Percentiles rank a stretch among this genome's conserved stretches.
Conservation (phyloP, 1,284 basidiomycete species). For the Boletus semigastroideus region DNA sequence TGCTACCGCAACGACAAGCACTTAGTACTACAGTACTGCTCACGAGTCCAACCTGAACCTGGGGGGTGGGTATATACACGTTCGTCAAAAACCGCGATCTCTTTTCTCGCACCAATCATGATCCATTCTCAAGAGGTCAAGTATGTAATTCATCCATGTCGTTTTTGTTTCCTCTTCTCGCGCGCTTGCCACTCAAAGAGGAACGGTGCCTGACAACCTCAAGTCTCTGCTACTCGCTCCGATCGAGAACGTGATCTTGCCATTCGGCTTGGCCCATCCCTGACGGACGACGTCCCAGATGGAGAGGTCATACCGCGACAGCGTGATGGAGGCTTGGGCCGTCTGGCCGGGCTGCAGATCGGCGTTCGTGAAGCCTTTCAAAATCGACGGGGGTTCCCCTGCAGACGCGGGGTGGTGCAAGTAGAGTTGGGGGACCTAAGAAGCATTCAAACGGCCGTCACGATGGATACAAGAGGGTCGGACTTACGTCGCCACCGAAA, state of each 20-base stretch:
- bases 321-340: constrained; percentile 47
- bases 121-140: too few species aligned
- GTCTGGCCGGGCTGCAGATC: constrained; percentile 49
- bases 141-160: not conserved
- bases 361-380: constrained; percentile 67
- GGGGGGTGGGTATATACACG: too few species aligned
- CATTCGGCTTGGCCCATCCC: constrained; percentile 47
- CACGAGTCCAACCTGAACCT: too few species aligned
- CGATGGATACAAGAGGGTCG: not conserved
- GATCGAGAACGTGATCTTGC: constrained; percentile 44
- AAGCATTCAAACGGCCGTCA: not conserved
- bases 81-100: too few species aligned
- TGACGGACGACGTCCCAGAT: constrained; percentile 56
- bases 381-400: constrained; percentile 57
- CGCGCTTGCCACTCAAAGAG: constrained; percentile 19
- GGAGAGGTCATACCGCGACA: constrained; percentile 65
- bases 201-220: constrained; percentile 40
- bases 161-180: not conserved
- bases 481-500: constrained; percentile 52
- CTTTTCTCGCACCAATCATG: too few species aligned
- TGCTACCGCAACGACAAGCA: too few species aligned
- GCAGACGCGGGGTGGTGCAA: constrained; percentile 56
- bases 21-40: too few species aligned
- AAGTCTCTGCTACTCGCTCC: constrained; percentile 56
- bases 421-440: constrained; percentile 65